phyloP scores from a whole-genome alignment of 441 rosid species.

The Raphanus hybrid region DNA sequence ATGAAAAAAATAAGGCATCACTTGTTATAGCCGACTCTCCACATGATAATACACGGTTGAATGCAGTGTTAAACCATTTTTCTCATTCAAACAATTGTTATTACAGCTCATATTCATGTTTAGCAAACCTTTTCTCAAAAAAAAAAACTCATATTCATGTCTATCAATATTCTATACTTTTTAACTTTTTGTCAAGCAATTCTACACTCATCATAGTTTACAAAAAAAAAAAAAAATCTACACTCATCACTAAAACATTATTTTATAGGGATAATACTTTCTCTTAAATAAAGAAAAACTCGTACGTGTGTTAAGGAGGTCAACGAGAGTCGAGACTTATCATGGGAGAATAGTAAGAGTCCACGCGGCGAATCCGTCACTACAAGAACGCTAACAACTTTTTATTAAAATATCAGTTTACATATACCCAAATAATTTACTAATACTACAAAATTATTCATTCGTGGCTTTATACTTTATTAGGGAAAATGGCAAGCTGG shows the following conservation, averaged over 20 bases:
- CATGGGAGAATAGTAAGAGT: conserved; percentile 40
- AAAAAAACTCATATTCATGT: too few relatives aligned
- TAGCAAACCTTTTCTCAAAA: too few relatives aligned
- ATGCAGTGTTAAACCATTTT: not conserved
- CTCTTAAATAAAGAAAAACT: conserved; percentile 1
- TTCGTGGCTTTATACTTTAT: conserved; percentile 24
- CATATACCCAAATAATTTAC: conserved; percentile 12
- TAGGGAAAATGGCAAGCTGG: conserved; percentile 41
- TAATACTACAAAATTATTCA: conserved; percentile 21
- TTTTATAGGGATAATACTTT: not conserved
- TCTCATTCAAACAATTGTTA: not conserved
- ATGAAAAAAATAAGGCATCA: not conserved
- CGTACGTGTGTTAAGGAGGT: conserved; percentile 36
- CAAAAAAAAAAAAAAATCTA: too few relatives aligned
- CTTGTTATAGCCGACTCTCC: not conserved
- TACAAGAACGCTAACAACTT: conserved; percentile 40
- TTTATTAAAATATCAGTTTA: conserved; percentile 15
- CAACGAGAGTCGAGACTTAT: conserved; percentile 40
- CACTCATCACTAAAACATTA: too few relatives aligned
- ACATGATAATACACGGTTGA: not conserved
- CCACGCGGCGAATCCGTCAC: conserved; percentile 45
- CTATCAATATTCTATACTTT: too few relatives aligned
- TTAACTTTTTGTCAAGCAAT: too few relatives aligned
- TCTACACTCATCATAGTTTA: too few relatives aligned
- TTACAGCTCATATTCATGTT: too few relatives aligned